Base-by-base conservation (phyloP, 768 basidiomycete genomes). In the Tulasnella sp. region DNA sequence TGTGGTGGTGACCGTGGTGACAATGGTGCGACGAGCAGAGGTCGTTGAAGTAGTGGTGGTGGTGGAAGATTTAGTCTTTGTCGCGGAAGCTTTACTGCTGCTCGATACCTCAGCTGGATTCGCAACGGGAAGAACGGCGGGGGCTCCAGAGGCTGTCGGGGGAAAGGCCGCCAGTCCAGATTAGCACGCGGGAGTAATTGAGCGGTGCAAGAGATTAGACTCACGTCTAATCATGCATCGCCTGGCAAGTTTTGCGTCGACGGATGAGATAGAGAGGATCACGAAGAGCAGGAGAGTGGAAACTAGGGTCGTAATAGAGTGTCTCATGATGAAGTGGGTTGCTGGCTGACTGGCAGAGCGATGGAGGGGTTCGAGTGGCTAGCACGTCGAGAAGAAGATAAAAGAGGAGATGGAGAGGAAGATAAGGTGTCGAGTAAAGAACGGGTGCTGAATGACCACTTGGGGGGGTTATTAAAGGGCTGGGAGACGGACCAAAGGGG, bases 221-320 rank as follows among this genome's bases (percentile, higher is more conserved):
- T 37, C 72, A 73, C 72, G 42, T 73, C 34, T 73, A 73, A 73
- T 37, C 31, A 31, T 41, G 75, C 75, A 76, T 50, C 75, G 75
- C 31, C 48, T 76, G 31, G 37, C 75, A 0, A 6, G 41, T 76
- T 22, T 76, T 7, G 42, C 75, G 46, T 76, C 75, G 46, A 76
- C 75, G 20, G 75, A 50, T 20, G 46, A 44, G 72, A 22, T 73
- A 9, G 72, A 73, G 72, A 73, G 72, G 31, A 44, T 44, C 31
- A n/a, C 28, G 18, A 37, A 44, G 24, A 37, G 24, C 24, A 73
- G 72, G 31, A 73, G 42, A 18, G 72, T 9, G 20, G 72, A 44
- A 14, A 11, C 31, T 22, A 73, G 9, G 34, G 72, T 73, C 42
- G 72, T 73, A 37, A 73, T 73, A 73, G 37, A 73, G 42, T 73